Conservation (phyloP, 257 asterid species). For the Jacaranda mimosifolia region DNA sequence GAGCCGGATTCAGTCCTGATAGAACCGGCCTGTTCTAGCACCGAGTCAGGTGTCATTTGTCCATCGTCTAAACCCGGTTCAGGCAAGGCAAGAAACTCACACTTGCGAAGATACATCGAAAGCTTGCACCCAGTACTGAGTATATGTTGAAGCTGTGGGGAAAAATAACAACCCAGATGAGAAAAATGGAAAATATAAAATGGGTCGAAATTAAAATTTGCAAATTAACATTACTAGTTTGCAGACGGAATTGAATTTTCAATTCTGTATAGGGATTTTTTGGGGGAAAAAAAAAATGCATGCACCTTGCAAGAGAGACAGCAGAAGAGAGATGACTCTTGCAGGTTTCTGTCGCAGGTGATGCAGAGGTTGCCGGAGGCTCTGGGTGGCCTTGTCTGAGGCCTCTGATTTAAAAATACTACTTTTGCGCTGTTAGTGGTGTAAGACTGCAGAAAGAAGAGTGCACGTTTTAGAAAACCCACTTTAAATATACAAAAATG, state of each 20-base stretch:
- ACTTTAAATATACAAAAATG: neutral
- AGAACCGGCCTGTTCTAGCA: slow-evolving; percentile 61
- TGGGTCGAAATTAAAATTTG: slow-evolving; percentile 27
- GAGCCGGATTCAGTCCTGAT: slow-evolving; percentile 65
- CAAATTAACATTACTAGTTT: neutral
- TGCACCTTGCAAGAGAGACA: slow-evolving; percentile 86
- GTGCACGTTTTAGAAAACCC: neutral
- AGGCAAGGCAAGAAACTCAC: slow-evolving; percentile 51
- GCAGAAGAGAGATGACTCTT: slow-evolving; percentile 59
- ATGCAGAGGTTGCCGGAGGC: slow-evolving; percentile 55
- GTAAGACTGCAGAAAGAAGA: slow-evolving; percentile 46
- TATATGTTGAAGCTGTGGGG: slow-evolving; percentile 59
- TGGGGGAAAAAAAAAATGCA: slow-evolving; percentile 1
- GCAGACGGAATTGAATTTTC: neutral
- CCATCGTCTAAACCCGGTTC: slow-evolving; percentile 68
- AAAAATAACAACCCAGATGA: slow-evolving; percentile 29
- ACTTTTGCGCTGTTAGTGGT: slow-evolving; percentile 68
- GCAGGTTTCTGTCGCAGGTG: slow-evolving; percentile 61
- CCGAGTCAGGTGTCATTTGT: slow-evolving; percentile 75
- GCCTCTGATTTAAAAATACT: slow-evolving; percentile 58
- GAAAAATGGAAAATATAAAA: slow-evolving; percentile 14
- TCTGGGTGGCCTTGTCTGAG: slow-evolving; percentile 52
- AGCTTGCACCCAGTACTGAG: slow-evolving; percentile 50
- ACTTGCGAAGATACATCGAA: slow-evolving; percentile 44
- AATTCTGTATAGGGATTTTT: neutral